Conservation (phyloP, 495 filamentous ascomycete species). For the Podospora didyma region DNA sequence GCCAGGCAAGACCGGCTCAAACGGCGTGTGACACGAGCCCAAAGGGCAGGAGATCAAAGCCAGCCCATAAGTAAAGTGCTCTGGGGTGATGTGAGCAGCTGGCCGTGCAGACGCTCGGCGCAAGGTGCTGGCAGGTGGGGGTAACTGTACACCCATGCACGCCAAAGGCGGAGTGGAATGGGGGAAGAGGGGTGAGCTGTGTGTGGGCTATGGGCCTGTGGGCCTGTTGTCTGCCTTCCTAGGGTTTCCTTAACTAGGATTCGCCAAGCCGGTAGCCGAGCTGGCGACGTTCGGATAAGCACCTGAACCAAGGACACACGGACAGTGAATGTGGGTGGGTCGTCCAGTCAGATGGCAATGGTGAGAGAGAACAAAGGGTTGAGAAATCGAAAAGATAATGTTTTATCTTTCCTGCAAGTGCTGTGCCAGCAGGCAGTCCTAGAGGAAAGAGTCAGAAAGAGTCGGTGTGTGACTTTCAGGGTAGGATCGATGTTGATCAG, state of each 20-base stretch:
- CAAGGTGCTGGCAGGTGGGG: not conserved
- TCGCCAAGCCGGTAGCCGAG: constrained; percentile 17
- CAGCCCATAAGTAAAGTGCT: not conserved
- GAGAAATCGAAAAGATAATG: too few relatives aligned
- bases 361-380: too few relatives aligned
- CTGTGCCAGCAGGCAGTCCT: too few relatives aligned
- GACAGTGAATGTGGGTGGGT: not conserved
- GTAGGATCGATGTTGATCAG: too few relatives aligned
- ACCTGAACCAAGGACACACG: not conserved
- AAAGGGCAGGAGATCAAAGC: constrained; percentile 9
- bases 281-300: not conserved
- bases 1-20: constrained; percentile 1
- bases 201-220: too few relatives aligned
- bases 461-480: too few relatives aligned
- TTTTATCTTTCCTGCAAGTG: too few relatives aligned
- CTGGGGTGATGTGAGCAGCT: not conserved
- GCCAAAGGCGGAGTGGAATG: too few relatives aligned
- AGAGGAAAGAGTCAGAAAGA: too few relatives aligned
- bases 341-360: too few relatives aligned
- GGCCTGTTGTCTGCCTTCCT: too few relatives aligned
- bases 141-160: not conserved
- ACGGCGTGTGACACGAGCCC: not conserved
- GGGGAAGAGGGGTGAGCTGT: too few relatives aligned
- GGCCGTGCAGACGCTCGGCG: not conserved
- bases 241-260: constrained; percentile 13